Evolutionary conservation across 805 yeast species (phyloP), one percentile per base, ranked within the genome.

Genomic region (Yarrowia osloensis): DNA sequence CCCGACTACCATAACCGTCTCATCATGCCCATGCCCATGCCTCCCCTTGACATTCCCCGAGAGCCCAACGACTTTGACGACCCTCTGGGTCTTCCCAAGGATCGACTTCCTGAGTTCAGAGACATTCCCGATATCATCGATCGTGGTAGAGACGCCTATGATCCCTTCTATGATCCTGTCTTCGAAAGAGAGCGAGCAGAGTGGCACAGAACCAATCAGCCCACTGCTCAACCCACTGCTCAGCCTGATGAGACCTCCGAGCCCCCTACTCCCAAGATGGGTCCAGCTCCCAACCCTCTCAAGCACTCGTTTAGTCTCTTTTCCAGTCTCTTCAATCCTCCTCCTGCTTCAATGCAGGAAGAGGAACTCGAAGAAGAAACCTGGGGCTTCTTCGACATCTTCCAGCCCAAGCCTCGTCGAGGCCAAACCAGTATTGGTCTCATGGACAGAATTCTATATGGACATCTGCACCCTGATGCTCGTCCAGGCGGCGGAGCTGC

Each of bases 21-120:
- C 22, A 15, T 57, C 8, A 22, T 26, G 19, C 63, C 63, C 21
- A 37, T 39, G 46, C 62, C 62, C 11, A 26, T 55, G 46, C 49
- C 63, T 40, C 47, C 63, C 15, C 44, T 54, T 9, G 61, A 54
- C 11, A 1, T 1, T 2, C 61, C 61, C 15, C 61, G 61, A 8
- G 49, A 57, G 8, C 63, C 63, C 37, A 57, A 57, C 49, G 63
- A 57, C 28, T 57, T 39, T 26, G 63, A 57, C 26, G 63, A 57
- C 8, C 63, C 63, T 19, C 21, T 57, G 28, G 42, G 47, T 26
- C 47, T 55, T 15, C 44, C 44, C 24, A 37, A 54, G 44, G 44
- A 29, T n/a, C 31, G 44, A 19, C 21, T 54, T 24, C 61, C 61
- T 11, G 44, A 35, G 33, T 54, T 24, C 22, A 8, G 13, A 2